These are phyloP conservation scores for Ogataea philodendri DNA, from an alignment of 805 yeast species.

Conservation along the genomic window DNA sequence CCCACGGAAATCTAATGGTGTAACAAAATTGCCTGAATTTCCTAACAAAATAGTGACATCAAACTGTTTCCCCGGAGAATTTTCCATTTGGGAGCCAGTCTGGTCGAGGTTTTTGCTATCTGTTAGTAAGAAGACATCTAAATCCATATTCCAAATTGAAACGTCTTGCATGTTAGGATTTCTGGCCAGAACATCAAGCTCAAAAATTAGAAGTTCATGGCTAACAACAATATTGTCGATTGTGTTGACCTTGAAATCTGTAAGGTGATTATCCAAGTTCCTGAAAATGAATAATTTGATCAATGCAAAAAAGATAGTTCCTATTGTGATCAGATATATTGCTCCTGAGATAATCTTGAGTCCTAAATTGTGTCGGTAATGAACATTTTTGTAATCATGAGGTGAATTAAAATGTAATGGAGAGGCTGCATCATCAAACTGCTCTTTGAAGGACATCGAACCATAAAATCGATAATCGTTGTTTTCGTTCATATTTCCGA, in stretches of 20 bases:
- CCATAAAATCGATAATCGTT: too few relatives aligned
- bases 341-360: constrained; percentile 18
- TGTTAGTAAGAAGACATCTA: constrained; percentile 34
- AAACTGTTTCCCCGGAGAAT: constrained; percentile 8
- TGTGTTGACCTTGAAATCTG: constrained; percentile 23
- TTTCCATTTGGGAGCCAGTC: too few relatives aligned
- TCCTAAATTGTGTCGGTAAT: constrained; percentile 26
- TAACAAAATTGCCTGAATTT: constrained; percentile 28
- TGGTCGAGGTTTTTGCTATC: constrained; percentile 19
- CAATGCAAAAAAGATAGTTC: constrained; percentile 9
- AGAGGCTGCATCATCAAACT: constrained; percentile 16
- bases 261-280: constrained; percentile 29
- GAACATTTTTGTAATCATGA: constrained; percentile 33
- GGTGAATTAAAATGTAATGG: constrained; percentile 30
- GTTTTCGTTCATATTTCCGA: too few relatives aligned
- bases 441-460: constrained; percentile 15
- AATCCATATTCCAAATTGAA: constrained; percentile 31
- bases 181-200: constrained; percentile 26
- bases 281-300: constrained; percentile 26
- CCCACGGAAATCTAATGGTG: constrained; percentile 34
- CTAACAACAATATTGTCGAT: constrained; percentile 33
- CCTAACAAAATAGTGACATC: constrained; percentile 36
- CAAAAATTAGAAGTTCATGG: constrained; percentile 33
- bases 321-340: constrained; percentile 17
- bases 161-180: constrained; percentile 35